phyloP scores from a whole-genome alignment of 1,284 basidiomycete genomes.

The Tilletiopsis washingtonensis region DNA sequence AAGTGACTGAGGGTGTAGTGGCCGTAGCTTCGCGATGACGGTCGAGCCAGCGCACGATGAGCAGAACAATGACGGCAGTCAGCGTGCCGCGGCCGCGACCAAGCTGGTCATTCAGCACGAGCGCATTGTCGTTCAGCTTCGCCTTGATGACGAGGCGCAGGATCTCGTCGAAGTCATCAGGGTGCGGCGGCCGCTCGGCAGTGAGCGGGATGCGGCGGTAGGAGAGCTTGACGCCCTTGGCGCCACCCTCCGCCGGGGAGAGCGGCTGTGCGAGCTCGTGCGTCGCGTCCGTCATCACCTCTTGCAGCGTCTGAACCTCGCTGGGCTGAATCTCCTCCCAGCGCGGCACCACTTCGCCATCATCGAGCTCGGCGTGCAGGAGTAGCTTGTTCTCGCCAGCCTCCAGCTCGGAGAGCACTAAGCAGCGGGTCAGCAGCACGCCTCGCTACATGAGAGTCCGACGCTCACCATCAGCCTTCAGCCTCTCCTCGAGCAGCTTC shows the following conservation, averaged over 20 bases:
- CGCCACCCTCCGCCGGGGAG: neutral
- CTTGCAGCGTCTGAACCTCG: conserved; percentile 76
- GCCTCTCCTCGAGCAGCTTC: conserved; percentile 63
- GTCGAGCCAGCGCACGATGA: conserved; percentile 76
- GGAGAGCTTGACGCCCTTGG: conserved; percentile 60
- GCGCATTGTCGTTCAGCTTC: conserved; percentile 62
- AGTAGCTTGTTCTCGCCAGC: conserved; percentile 78
- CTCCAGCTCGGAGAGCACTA: conserved; percentile 68
- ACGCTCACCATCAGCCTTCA: conserved; percentile 82
- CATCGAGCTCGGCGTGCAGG: conserved; percentile 78
- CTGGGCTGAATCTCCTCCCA: conserved; percentile 83
- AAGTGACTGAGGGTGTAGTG: neutral
- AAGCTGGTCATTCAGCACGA: conserved; percentile 93
- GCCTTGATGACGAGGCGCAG: conserved; percentile 75
- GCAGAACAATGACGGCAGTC: conserved; percentile 74
- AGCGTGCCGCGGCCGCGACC: conserved; percentile 88
- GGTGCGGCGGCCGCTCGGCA: conserved; percentile 51
- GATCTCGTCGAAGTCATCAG: conserved; percentile 51
- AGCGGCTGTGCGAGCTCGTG: conserved; percentile 16
- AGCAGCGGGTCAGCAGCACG: too few species aligned
- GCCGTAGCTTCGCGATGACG: conserved; percentile 6
- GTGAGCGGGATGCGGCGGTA: conserved; percentile 89
- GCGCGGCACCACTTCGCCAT: conserved; percentile 82
- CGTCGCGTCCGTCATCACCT: conserved; percentile 63
- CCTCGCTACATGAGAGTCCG: too few species aligned